Evolutionary conservation across 352 stramenopile genomes (phyloP), one percentile per base, ranked within the genome.

Genomic region (Plasmopara muralis): DNA sequence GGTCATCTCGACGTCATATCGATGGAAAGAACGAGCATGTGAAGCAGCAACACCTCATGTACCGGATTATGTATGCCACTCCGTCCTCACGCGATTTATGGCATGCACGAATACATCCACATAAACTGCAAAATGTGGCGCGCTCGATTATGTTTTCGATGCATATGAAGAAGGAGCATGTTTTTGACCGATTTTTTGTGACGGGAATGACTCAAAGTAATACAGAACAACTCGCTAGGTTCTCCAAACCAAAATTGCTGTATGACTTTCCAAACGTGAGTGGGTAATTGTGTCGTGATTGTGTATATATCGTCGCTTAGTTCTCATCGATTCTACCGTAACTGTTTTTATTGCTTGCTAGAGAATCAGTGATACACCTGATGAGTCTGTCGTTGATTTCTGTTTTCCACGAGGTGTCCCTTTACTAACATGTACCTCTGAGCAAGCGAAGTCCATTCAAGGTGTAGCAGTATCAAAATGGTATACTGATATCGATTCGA

Each of bases 111-210:
- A 48, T 70, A 9, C 62, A 82, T 46, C 60, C 61, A 0, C 53
- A 64, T 45, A 75, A 76, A 47, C 55, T 87, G 30, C 69, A 87
- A 18, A 85, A 69, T 30, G 66, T 89, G 20, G 83, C 79, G 14
- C 74, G 70, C 6, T 88, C 80, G 0, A 74, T 91, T 43, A 76
- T 88, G 53, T 85, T 84, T 50, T 91, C 77, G 2, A 86, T 89
- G 75, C 74, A 90, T 33, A 56, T 88, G 15, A 85, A 85, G 53
- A 84, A 83, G 55, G 81, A 89, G 53, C 80, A 80, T 46, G 66
- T 93, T 1, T 93, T 91, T 45, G 83, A 93, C 50, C 77, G 83
- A 37, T 93, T 89, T 46, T 86, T 93, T 58, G 71, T 93, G 9
- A 67, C 60, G 8, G 80, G 83, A 0, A 60, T 83, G 35, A 31